Evolutionary conservation across 2,329 filamentous ascomycete genomes (phyloP).

Genomic region (Neophaeococcomyces aloes): DNA sequence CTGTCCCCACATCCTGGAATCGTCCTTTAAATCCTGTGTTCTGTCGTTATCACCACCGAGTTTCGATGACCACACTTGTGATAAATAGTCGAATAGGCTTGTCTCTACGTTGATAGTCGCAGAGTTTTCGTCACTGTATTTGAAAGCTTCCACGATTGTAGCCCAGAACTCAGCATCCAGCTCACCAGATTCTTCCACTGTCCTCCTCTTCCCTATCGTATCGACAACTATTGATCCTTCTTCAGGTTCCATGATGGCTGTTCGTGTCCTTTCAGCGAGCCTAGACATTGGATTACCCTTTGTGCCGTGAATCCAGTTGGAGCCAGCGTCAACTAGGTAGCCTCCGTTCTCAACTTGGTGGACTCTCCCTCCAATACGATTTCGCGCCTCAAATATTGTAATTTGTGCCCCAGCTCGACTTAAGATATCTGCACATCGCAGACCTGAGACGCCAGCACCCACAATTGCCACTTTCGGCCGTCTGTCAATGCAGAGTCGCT

Average conservation of each 20-base stretch:
- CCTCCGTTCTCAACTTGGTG: conserved; percentile 39
- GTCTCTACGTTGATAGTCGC: conserved; percentile 40
- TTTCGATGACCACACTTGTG: conserved; percentile 37
- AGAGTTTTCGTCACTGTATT: conserved; percentile 45
- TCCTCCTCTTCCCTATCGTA: conserved; percentile 34
- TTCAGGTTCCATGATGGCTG: conserved; percentile 42
- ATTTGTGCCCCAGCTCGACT: conserved; percentile 45
- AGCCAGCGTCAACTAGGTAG: conserved; percentile 49
- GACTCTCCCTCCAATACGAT: conserved; percentile 49
- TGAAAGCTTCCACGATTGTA: conserved; percentile 49
- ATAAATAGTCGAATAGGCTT: conserved; percentile 50
- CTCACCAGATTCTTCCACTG: conserved; percentile 25
- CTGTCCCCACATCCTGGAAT: conserved; percentile 52
- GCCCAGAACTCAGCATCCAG: conserved; percentile 43
- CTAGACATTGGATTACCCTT: conserved; percentile 48
- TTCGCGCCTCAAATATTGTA: conserved; percentile 50
- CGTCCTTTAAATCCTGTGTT: conserved; percentile 34
- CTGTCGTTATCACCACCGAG: conserved; percentile 33
- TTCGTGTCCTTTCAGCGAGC: conserved; percentile 45
- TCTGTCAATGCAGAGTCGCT: conserved; percentile 14
- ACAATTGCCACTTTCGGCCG: conserved; percentile 47
- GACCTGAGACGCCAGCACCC: conserved; percentile 49
- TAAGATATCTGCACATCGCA: conserved; percentile 50
- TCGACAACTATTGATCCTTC: conserved; percentile 42
- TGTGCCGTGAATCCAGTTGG: conserved; percentile 57